phyloP scores from a whole-genome alignment of 257 asterid genomes.

The Ilex aquifolium region DNA sequence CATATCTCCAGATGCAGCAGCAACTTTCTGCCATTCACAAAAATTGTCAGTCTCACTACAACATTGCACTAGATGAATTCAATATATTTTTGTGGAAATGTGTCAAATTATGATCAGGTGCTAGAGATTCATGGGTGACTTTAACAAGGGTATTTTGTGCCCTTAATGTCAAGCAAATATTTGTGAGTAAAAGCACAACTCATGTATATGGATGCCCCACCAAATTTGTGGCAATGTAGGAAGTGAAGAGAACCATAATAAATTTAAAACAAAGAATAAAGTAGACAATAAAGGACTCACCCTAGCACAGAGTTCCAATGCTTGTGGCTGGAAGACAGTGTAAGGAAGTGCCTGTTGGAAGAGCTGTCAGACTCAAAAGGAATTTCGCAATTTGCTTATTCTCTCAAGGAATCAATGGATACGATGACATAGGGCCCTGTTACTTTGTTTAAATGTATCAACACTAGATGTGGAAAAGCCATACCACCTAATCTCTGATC shows the following conservation, averaged over 20 bases:
- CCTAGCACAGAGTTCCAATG: slow-evolving; percentile 90
- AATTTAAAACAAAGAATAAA: neutral
- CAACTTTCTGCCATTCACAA: slow-evolving; percentile 57
- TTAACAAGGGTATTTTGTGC: neutral
- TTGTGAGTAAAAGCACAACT: neutral
- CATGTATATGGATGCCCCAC: neutral
- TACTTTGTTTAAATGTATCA: neutral
- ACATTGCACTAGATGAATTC: neutral
- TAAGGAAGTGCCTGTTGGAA: slow-evolving; percentile 73
- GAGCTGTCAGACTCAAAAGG: neutral
- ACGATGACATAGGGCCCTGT: neutral
- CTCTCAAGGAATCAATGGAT: neutral
- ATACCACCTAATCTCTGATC: neutral
- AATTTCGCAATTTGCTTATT: neutral
- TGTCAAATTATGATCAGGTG: too few species aligned
- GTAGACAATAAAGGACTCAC: slow-evolving; percentile 36
- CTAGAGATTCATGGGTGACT: neutral
- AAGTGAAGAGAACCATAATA: slow-evolving; percentile 4
- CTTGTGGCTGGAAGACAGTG: slow-evolving; percentile 76
- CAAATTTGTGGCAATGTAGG: too few species aligned
- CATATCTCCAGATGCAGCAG: slow-evolving; percentile 97
- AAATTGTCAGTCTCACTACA: neutral
- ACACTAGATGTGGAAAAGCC: neutral
- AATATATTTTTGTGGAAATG: too few species aligned
- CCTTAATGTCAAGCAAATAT: neutral